Evolutionary conservation across 1,284 basidiomycete genomes (phyloP), one percentile per base, ranked within the genome.

Genomic region (Vanrija sp.): DNA sequence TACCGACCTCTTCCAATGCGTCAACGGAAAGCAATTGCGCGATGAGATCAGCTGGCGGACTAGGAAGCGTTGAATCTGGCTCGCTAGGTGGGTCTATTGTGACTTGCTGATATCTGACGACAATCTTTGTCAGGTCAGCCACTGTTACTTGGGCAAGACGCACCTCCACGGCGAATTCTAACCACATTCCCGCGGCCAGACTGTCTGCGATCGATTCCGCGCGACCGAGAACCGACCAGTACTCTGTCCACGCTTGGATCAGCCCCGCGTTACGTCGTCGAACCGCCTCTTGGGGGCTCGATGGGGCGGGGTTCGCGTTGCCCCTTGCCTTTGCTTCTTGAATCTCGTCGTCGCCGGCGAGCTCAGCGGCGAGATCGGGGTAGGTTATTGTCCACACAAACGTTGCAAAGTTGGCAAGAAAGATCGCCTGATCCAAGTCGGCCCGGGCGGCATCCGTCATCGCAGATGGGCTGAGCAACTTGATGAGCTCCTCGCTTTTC

Each of bases 131-230:
- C n/a, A 7, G 38, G 51, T 53, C 26, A 50, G 46, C 26, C 8
- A 2, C 7, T 18, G 12, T 25, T 7, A 15, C 21, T 5, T 12
- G 1, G 14, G 42, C 3, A 34, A 45, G 0, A 57, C 67, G 45
- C 43, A 71, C 69, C 46, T 67, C 61, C 4, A 68, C 69, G 5
- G 65, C 59, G 38, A 71, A 65, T 23, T 71, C 65, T 3, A 69
- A 49, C 69, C 71, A 73, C 25, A 71, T 26, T 18, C 28, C 28
- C 28, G 10, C 10, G 28, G 28, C 28, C 28, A 28, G 3, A 23
- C 21, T 23, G 21, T 55, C 64, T 1, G 38, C 46, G 38, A 57
- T 53, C 43, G 57, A 48, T 16, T 60, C 48, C 43, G 40, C 44
- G 4, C 68, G 63, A 1, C 65, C 56, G 3, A 68, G 57, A 5